Percentiles rank a stretch among this genome's conserved stretches.
phyloP scores from a whole-genome alignment of 2,329 filamentous ascomycete genomes.

The Penicillium nordicum region DNA sequence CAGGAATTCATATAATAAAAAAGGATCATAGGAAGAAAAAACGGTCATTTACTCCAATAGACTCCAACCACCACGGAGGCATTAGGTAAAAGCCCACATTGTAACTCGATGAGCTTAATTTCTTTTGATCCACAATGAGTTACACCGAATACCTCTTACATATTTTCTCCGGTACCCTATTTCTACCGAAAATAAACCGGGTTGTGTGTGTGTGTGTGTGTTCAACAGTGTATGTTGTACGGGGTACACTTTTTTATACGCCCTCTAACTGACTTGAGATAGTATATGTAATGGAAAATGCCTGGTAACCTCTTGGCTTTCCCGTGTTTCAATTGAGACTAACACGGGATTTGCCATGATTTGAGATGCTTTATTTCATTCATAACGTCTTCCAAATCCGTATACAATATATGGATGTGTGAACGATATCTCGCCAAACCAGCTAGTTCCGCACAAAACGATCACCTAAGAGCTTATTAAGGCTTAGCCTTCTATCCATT shows the following conservation, averaged over 20 bases:
- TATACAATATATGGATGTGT: no score
- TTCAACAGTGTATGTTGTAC: not conserved
- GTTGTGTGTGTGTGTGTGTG: not conserved
- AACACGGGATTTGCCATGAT: not conserved
- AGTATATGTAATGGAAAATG: not conserved
- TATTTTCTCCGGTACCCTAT: not conserved
- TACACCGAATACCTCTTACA: slow-evolving; percentile 2
- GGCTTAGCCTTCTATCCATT: not conserved
- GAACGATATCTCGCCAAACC: not conserved
- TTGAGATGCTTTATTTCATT: not conserved
- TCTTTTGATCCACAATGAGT: slow-evolving; percentile 13
- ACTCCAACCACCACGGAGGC: slow-evolving; percentile 17
- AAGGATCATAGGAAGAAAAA: slow-evolving; percentile 9
- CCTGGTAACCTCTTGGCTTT: not conserved
- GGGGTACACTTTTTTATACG: not conserved
- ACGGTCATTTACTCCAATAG: slow-evolving; percentile 12
- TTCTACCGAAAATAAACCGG: not conserved
- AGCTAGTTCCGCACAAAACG: not conserved
- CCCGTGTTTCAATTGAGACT: not conserved
- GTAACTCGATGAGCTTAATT: slow-evolving; percentile 21
- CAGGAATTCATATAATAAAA: slow-evolving; percentile 7
- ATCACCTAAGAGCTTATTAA: not conserved
- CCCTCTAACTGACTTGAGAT: not conserved
- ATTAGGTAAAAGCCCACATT: slow-evolving; percentile 24
- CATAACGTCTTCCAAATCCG: not conserved